Evolutionary conservation across 2,329 filamentous ascomycete genomes (phyloP), one percentile per base, ranked within the genome.

Genomic region (Scytalidium sp.): DNA sequence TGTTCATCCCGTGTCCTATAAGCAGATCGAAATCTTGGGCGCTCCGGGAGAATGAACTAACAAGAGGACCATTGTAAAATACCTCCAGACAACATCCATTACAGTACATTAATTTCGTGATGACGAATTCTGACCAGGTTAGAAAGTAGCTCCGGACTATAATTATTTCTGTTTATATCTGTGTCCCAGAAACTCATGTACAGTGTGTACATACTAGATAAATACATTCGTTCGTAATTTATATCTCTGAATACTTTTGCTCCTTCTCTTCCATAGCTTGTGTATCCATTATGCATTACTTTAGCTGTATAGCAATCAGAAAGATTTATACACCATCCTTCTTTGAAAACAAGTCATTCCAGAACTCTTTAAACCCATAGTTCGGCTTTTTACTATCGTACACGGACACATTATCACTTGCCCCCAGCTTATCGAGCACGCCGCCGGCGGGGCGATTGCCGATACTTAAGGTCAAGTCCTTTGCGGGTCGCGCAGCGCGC

Each of bases 311-410:
- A 36, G 13, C 32, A 10, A 15, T 9, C 32, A n/a, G n/a, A n/a
- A n/a, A n/a, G n/a, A n/a, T n/a, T n/a, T 36, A 36, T 36, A n/a
- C 32, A 15, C 32, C 42, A 43, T 43, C 47, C 27, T 62, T 60
- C 36, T 58, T 49, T 3, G 49, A 52, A 50, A 60, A 96, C 10
- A 96, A 64, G 69, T 97, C 93, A 60, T 81, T 81, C 91, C 90
- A 97, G 71, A 96, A 88, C 67, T 97, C 84, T 64, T 80, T 88
- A 54, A 97, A 83, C 6, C 94, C 93, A 70, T 97, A 97, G 49
- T 87, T 82, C 47, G 85, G 83, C 49, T 79, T 78, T 53, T 80
- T 79, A 51, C 88, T 88, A 61, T 97, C 92, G 60, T 89, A 81
- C 7, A 96, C 80, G 45, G 76, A 78, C 10, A 77, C 80, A 15